phyloP scores from a whole-genome alignment of 805 yeast genomes.

The Yamadazyma kitorensis region DNA sequence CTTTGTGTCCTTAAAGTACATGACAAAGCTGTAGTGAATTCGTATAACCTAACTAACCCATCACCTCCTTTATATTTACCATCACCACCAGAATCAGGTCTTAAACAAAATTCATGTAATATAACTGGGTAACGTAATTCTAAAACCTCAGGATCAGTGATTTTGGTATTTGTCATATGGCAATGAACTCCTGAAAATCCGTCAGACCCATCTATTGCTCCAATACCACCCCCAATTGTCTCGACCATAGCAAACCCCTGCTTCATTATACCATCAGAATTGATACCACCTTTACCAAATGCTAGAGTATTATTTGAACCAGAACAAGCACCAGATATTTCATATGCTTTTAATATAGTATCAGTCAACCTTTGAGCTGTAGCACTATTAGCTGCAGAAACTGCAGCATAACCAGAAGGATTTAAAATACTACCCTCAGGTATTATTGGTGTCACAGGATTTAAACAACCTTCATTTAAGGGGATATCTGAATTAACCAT shows the following conservation, averaged over 20 bases:
- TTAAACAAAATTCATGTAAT: constrained; percentile 10
- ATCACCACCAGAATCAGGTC: constrained; percentile 13
- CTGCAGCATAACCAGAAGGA: constrained; percentile 21
- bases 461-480: constrained; percentile 23
- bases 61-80: constrained; percentile 16
- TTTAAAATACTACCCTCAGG: constrained; percentile 18
- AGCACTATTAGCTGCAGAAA: constrained; percentile 22
- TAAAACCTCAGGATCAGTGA: constrained; percentile 16
- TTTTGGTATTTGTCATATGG: constrained; percentile 39
- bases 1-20: constrained; percentile 15
- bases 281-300: constrained; percentile 14
- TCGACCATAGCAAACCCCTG: constrained; percentile 15
- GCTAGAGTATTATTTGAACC: constrained; percentile 14
- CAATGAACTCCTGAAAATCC: constrained; percentile 33
- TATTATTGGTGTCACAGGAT: constrained; percentile 17
- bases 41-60: constrained; percentile 14
- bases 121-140: constrained; percentile 14
- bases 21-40: constrained; percentile 12
- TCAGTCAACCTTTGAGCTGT: constrained; percentile 23
- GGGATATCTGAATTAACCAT: constrained; percentile 22
- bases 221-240: constrained; percentile 13
- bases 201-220: constrained; percentile 9
- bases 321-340: constrained; percentile 20
- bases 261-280: constrained; percentile 10
- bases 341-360: constrained; percentile 21